Evolutionary conservation across 257 asterid species (phyloP), one percentile per base, ranked within the genome.

Genomic region (Nicotiana tomentosiformis): DNA sequence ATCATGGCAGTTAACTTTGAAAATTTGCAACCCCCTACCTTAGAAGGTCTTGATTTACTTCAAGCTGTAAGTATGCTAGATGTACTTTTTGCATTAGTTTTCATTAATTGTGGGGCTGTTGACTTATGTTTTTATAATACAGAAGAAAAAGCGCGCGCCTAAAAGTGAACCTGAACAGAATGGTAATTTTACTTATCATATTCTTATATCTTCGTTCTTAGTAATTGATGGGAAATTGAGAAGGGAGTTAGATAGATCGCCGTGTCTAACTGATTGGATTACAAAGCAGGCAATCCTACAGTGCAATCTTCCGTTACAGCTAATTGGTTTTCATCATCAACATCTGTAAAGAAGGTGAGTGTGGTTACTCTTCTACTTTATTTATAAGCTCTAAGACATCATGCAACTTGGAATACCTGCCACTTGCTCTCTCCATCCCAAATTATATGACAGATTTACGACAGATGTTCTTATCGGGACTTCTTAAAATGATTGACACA

Each of bases 311-410:
- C 98, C 66, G 91, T 93, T 81, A 84, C 99, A 81, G 95, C 96
- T 88, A 80, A 89, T 85, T 96, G 98, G 99, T 96, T 96, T 93
- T 76, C 97, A 77, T 94, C 99, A 77, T 51, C 97, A 46, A 87
- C 90, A 89, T 93, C 99, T 78, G 98, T 93, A 53, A 96, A 92
- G 88, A 96, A 94, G 98, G 99, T 94, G 23, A n/a, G 66, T 66
- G 74, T 66, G 55, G 56, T 81, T 51, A 29, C 65, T 18, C 35
- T 66, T 14, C 43, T 74, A 7, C 62, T 74, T 46, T 7, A 49
- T 49, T 74, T 74, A n/a, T 74, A 74, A 74, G 26, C 61, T 74
- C 80, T 26, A 26, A 74, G 64, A 74, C 26, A 8, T 14, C 79
- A 43, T 74, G 80, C 64, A 72, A 72, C 15, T 4, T 20, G 78